Percentiles rank a stretch among this genome's conserved stretches.
These are phyloP conservation scores for Plantago lanceolata DNA, from an alignment of 305 asterid genomes.

Conservation along the genomic window DNA sequence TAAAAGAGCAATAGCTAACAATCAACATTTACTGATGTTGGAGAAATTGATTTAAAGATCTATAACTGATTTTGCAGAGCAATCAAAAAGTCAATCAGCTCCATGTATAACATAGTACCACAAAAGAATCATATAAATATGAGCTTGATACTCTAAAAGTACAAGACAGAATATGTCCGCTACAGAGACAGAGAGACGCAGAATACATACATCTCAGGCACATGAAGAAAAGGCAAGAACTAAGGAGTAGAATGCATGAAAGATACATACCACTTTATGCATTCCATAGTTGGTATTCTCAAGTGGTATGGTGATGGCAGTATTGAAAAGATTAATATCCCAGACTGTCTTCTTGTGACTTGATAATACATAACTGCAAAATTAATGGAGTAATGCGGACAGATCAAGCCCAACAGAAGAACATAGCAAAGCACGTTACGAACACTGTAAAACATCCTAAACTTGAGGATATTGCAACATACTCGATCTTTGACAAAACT, in stretches of 20 bases:
- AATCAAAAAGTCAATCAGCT: neutral
- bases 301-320: slow-evolving; percentile 51
- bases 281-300: slow-evolving; percentile 35
- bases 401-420: slow-evolving; percentile 8
- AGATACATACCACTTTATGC: slow-evolving; percentile 46
- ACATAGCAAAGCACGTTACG: slow-evolving; percentile 14
- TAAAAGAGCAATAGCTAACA: neutral
- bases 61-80: neutral
- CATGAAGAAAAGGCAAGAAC: slow-evolving; percentile 16
- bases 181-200: neutral
- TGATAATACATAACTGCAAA: slow-evolving; percentile 69
- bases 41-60: neutral
- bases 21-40: neutral
- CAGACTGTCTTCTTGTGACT: slow-evolving; percentile 60
- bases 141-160: neutral
- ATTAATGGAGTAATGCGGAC: slow-evolving; percentile 23
- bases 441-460: slow-evolving; percentile 17
- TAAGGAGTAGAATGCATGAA: slow-evolving; percentile 12
- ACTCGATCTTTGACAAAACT: slow-evolving; percentile 72
- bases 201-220: slow-evolving; percentile 12
- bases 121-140: neutral
- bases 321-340: slow-evolving; percentile 52
- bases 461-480: slow-evolving; percentile 32
- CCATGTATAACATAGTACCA: neutral
- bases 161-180: neutral